Evolutionary conservation across 2,329 filamentous ascomycete species (phyloP).

Genomic region (Penicillium sp.): DNA sequence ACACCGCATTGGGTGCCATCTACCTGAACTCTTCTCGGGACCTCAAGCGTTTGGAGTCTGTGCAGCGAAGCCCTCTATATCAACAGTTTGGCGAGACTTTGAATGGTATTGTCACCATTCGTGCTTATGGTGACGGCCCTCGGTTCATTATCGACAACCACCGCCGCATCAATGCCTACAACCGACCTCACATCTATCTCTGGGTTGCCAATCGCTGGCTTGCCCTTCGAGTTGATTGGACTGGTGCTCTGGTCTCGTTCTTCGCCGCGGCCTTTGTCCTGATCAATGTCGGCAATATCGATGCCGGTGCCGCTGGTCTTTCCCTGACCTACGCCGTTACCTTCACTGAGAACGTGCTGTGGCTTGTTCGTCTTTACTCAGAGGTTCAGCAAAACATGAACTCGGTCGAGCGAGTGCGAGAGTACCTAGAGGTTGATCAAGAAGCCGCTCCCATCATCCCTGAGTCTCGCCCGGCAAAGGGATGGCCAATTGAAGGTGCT

Average conservation of each 20-base stretch:
- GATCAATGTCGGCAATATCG: constrained; percentile 75
- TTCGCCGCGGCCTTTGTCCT: constrained; percentile 92
- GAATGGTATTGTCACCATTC: constrained; percentile 91
- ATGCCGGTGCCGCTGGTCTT: constrained; percentile 88
- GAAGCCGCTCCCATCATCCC: constrained; percentile 79
- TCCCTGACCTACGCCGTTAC: constrained; percentile 94
- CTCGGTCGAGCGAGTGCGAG: constrained; percentile 94
- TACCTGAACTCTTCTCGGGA: constrained; percentile 94
- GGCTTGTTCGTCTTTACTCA: constrained; percentile 92
- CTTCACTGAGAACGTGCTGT: constrained; percentile 95
- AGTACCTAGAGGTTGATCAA: constrained; percentile 95
- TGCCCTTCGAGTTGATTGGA: constrained; percentile 83
- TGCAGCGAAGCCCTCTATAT: constrained; percentile 91
- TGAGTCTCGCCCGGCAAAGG: constrained; percentile 71
- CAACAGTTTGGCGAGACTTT: constrained; percentile 98
- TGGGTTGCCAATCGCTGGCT: constrained; percentile 99
- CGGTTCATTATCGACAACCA: constrained; percentile 94
- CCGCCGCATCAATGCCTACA: constrained; percentile 81
- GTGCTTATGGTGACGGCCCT: constrained; percentile 91
- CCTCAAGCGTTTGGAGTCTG: constrained; percentile 89
- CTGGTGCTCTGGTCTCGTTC: constrained; percentile 90
- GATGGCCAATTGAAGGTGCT: constrained; percentile 83
- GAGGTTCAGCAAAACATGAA: constrained; percentile 99
- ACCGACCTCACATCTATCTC: constrained; percentile 90
- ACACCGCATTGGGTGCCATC: constrained; percentile 79